Base-by-base conservation (phyloP, 1,284 basidiomycete genomes). In the Ganoderma sinense region DNA sequence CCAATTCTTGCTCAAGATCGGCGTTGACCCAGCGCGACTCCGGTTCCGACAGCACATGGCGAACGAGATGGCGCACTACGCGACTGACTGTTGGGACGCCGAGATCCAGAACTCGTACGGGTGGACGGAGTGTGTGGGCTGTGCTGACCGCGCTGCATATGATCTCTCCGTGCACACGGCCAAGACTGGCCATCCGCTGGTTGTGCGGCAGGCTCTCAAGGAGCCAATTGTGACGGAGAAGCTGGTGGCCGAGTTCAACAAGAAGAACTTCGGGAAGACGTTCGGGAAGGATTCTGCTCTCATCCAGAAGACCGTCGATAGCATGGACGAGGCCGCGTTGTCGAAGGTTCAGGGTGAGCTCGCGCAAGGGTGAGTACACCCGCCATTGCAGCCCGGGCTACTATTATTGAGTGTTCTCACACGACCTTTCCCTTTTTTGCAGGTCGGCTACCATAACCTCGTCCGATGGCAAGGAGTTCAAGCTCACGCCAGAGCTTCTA, bases 51-150 rank as follows among this genome's bases (percentile, higher is more conserved):
- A 99, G 81, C 97, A 98, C 83, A 98, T 98, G 97, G 88, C 83
- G 70, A 96, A 95, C 84, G 97, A 99, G 85, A 99, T 99, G 98
- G 97, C 97, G 0, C 97, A 99, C 82, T 99, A 99, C 81, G 97
- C 97, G 69, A 90, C 96, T 40, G 97, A 99, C 84, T 99, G 97
- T 84, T 99, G 97, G 97, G 97, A 99, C 80, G 97, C 97, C 69
- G 97, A 99, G 85, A 98, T 99, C 74, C 88, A 97, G 77, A 97
- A 95, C 67, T 94, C 94, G 61, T 94, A 92, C 76, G 97, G 97
- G 64, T 99, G 98, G 98, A 97, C 96, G 71, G 98, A 99, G 84
- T 99, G 97, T 81, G 97, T 99, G 64, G 98, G 97, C n/a, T 99
- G 98, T 82, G 97, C 98, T 60, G 97, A 99, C 83, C 93, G 98